Percentiles rank a stretch among this genome's conserved stretches.
Evolutionary conservation across 371 early-diverging fungal species (phyloP).

Genomic region (Entomophthora muscae): DNA sequence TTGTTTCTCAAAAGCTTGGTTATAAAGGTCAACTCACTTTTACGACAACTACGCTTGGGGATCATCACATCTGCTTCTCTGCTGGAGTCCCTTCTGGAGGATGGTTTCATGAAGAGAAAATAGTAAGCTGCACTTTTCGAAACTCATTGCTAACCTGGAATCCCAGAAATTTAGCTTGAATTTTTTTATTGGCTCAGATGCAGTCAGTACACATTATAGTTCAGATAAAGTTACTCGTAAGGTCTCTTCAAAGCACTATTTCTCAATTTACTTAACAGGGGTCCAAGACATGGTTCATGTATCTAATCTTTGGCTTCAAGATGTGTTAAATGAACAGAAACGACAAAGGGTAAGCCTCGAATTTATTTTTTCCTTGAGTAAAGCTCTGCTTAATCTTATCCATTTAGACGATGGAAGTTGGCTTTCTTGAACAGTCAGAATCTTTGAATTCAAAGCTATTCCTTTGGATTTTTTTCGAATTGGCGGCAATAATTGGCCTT

Average conservation of each 20-base stretch:
- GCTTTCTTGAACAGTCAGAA: conserved; percentile 75
- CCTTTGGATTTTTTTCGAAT: conserved; percentile 74
- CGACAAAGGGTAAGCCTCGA: neutral
- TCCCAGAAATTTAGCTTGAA: conserved; percentile 8
- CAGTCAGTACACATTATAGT: conserved; percentile 3
- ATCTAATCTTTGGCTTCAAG: conserved; percentile 58
- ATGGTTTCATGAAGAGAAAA: conserved; percentile 36
- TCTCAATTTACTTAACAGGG: neutral
- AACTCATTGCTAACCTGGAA: neutral
- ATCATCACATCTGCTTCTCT: conserved; percentile 75
- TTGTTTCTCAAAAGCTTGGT: conserved; percentile 48
- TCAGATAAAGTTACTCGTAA: neutral
- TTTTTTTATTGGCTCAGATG: conserved; percentile 9
- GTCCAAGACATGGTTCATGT: conserved; percentile 36
- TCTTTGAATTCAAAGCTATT: conserved; percentile 65
- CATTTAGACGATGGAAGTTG: conserved; percentile 62
- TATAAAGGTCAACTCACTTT: conserved; percentile 68
- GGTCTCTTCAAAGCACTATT: neutral
- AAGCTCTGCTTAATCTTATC: no score
- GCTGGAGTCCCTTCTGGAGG: conserved; percentile 23
- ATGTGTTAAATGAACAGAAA: conserved; percentile 47
- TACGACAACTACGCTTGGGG: conserved; percentile 72
- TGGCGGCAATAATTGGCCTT: conserved; percentile 56
- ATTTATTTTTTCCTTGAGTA: no score
- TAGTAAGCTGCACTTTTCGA: conserved; percentile 16